Conservation (phyloP, 2,329 filamentous ascomycete species). For the Aspergillus niger region DNA sequence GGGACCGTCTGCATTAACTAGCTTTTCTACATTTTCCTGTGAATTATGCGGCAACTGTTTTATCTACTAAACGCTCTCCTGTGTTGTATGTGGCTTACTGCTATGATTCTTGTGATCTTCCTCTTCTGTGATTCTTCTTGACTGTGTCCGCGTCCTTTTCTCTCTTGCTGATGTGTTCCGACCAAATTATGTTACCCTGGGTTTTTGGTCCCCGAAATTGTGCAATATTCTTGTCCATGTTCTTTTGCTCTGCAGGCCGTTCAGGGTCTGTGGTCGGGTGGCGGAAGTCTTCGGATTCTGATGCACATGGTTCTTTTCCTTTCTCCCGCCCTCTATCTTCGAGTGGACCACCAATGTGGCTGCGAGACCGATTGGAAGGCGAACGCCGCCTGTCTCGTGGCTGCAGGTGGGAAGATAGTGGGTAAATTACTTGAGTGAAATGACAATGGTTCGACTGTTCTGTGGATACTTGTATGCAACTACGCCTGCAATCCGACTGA, state of each 20-base stretch:
- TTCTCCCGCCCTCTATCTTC: background rate
- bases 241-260: slow-evolving; percentile 8
- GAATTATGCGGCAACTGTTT: slow-evolving; percentile 20
- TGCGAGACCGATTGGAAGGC: background rate
- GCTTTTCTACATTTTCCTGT: slow-evolving; percentile 16
- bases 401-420: background rate
- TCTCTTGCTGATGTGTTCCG: slow-evolving; percentile 18
- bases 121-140: slow-evolving; percentile 7
- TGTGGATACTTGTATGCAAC: background rate
- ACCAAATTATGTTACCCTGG: slow-evolving; percentile 26
- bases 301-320: slow-evolving; percentile 7
- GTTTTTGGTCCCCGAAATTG: slow-evolving; percentile 24
- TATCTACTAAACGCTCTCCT: slow-evolving; percentile 16
- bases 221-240: slow-evolving; percentile 24
- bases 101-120: slow-evolving; percentile 14
- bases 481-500: background rate
- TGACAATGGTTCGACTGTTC: slow-evolving; percentile 3
- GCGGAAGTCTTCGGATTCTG: slow-evolving; percentile 16
- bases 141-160: slow-evolving; percentile 9
- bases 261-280: slow-evolving; percentile 17
- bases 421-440: slow-evolving; percentile 1
- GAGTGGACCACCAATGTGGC: background rate
- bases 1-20: slow-evolving; percentile 27
- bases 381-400: background rate
- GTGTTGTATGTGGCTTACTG: slow-evolving; percentile 27